Conservation (phyloP, 2,329 filamentous ascomycete genomes). For the Cytospora schulzeri region DNA sequence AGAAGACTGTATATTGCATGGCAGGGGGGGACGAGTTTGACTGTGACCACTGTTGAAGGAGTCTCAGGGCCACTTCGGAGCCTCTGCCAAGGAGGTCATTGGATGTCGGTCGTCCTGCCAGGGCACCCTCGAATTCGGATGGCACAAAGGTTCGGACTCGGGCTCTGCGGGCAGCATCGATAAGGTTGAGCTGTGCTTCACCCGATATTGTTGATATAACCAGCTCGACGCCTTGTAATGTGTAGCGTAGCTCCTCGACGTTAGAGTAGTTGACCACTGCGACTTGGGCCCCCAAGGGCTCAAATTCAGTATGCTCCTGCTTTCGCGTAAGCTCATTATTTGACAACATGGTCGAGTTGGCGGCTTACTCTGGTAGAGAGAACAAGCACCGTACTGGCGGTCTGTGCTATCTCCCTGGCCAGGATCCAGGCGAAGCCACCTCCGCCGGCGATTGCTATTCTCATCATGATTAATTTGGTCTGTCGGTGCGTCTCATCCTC, state of each 20-base stretch:
- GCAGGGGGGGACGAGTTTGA: slow-evolving; percentile 35
- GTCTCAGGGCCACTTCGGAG: slow-evolving; percentile 56
- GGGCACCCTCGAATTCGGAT: slow-evolving; percentile 72
- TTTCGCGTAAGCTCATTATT: slow-evolving; percentile 6
- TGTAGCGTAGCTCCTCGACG: slow-evolving; percentile 60
- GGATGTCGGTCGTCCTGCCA: slow-evolving; percentile 52
- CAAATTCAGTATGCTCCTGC: slow-evolving; percentile 58
- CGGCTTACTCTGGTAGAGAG: slow-evolving; percentile 63
- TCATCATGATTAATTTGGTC: slow-evolving; percentile 43
- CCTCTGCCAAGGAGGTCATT: slow-evolving; percentile 64
- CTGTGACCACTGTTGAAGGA: slow-evolving; percentile 56
- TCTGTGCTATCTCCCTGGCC: slow-evolving; percentile 60
- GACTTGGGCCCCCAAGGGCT: slow-evolving; percentile 63
- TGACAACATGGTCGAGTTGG: slow-evolving; percentile 23
- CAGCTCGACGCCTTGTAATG: slow-evolving; percentile 71
- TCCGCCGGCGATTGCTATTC: slow-evolving; percentile 52
- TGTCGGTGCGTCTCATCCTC: slow-evolving; percentile 7
- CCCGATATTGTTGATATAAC: slow-evolving; percentile 75
- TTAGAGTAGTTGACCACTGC: slow-evolving; percentile 68
- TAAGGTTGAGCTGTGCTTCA: slow-evolving; percentile 67
- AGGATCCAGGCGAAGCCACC: slow-evolving; percentile 49
- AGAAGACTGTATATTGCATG: slow-evolving; percentile 71
- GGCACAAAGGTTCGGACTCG: slow-evolving; percentile 72
- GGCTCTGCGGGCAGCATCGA: slow-evolving; percentile 67
- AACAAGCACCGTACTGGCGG: slow-evolving; percentile 69